phyloP scores from a whole-genome alignment of 768 basidiomycete genomes.

The Gloeostereum incarnatum region DNA sequence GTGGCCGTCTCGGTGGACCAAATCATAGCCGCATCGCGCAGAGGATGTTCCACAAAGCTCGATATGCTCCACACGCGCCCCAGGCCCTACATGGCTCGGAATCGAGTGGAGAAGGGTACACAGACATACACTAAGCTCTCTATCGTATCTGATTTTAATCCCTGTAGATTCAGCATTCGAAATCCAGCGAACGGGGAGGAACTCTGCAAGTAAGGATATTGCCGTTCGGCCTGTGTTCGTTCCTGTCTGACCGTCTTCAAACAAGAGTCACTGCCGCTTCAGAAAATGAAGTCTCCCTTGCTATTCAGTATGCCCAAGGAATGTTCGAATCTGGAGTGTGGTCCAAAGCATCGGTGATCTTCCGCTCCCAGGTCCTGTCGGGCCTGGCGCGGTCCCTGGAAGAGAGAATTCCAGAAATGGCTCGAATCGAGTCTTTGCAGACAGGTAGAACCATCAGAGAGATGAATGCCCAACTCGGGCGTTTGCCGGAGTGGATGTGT shows the following conservation, averaged over 20 bases:
- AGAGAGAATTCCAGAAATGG: conserved; percentile 45
- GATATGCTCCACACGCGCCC: conserved; percentile 7
- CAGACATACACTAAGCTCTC: background rate
- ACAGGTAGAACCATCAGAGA: conserved; percentile 79
- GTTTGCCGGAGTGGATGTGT: conserved; percentile 84
- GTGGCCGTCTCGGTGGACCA: background rate
- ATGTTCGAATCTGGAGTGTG: conserved; percentile 61
- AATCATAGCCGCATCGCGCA: too few species aligned
- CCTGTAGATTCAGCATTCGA: conserved; percentile 36
- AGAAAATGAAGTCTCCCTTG: conserved; percentile 35
- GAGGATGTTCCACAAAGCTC: conserved; percentile 6
- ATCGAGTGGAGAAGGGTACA: background rate
- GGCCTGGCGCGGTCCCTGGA: conserved; percentile 58
- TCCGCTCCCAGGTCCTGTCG: conserved; percentile 58
- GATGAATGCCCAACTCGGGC: conserved; percentile 69
- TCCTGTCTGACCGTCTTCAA: background rate
- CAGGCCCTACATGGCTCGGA: background rate
- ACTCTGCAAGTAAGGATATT: conserved; percentile 41
- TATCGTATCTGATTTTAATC: background rate
- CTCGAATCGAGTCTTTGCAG: conserved; percentile 61
- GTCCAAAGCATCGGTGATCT: conserved; percentile 49
- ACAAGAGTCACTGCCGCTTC: conserved; percentile 48
- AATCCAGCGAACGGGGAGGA: conserved; percentile 65
- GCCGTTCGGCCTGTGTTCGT: background rate
- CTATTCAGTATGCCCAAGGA: conserved; percentile 46